Percentiles rank a stretch among this genome's conserved stretches.
Conservation (phyloP, 140 eudicot species). For the Flaveria floridana region DNA sequence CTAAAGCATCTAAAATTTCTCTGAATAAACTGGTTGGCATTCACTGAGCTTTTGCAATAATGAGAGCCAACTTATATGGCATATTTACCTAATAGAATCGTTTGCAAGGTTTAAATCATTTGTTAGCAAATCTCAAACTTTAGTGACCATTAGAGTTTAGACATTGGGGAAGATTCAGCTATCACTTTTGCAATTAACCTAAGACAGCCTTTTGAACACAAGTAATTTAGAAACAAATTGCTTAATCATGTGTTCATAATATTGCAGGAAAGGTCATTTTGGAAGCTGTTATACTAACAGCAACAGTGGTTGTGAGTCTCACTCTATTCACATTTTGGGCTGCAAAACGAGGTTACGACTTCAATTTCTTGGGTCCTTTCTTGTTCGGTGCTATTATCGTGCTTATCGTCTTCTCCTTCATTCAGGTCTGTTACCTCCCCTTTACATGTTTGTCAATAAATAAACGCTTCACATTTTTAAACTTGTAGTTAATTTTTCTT, state of each 20-base stretch:
- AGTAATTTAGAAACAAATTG: background rate
- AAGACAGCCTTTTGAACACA: background rate
- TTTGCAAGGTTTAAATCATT: background rate
- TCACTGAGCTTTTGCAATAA: background rate
- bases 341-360: conserved; percentile 80
- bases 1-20: too few relatives aligned
- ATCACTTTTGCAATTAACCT: background rate
- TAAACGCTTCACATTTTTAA: background rate
- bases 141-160: background rate
- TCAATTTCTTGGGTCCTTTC: conserved; percentile 88
- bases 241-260: conserved; percentile 6
- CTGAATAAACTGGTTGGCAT: background rate
- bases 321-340: conserved; percentile 96
- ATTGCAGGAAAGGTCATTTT: conserved; percentile 69
- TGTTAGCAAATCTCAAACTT: background rate
- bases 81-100: background rate
- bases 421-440: conserved; percentile 55
- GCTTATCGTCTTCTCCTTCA: conserved; percentile 60
- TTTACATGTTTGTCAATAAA: background rate
- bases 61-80: background rate
- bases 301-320: conserved; percentile 78
- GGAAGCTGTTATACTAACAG: conserved; percentile 73
- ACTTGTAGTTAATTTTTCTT: background rate
- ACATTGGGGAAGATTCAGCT: background rate
- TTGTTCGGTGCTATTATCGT: conserved; percentile 78